Evolutionary conservation across 1,284 basidiomycete species (phyloP), one percentile per base, ranked within the genome.

Genomic region (Trametes sp.): DNA sequence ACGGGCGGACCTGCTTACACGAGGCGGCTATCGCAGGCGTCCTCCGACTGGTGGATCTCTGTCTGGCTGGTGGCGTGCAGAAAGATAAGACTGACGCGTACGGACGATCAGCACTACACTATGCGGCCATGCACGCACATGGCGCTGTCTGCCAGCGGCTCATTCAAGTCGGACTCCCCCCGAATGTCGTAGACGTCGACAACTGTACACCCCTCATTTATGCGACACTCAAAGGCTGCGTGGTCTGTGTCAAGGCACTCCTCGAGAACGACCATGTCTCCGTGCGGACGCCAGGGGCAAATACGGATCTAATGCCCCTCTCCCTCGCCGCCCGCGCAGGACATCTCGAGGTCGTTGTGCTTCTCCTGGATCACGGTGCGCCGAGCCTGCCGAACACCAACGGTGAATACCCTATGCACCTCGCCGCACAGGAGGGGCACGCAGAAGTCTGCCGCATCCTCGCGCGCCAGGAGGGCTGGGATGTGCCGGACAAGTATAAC

Each of bases 341-440:
- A 0, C 93, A 97, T 73, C 83, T 92, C 46, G 89, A 94, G 45
- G 93, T 98, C 28, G 94, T 93, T 7, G 76, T 87, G 6, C 78
- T 97, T 2, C 80, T 99, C 8, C 84, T 96, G 19, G 80, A 89
- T 68, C 85, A 91, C 53, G 92, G 92, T 23, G 95, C 95, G 6
- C 85, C 84, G 56, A 92, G 93, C 66, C 73, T 92, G 26, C 85
- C 95, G 4, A 98, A 98, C 74, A 94, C 89, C 54, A 98, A 97
- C 68, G 98, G 98, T 19, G 92, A 98, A 73, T 97, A 93, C 73
- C 96, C 98, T 0, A 94, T 98, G 72, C 97, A 99, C 78, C 87
- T 99, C n/a, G 98, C 98, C 24, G 96, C 96, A n/a, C 88, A 94
- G 61, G 93, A 96, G 72, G 98, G 98, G 1, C 96, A 98, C 72